Evolutionary conservation across 2,329 filamentous ascomycete genomes (phyloP), one percentile per base, ranked within the genome.

Genomic region (Onygenales sp.): DNA sequence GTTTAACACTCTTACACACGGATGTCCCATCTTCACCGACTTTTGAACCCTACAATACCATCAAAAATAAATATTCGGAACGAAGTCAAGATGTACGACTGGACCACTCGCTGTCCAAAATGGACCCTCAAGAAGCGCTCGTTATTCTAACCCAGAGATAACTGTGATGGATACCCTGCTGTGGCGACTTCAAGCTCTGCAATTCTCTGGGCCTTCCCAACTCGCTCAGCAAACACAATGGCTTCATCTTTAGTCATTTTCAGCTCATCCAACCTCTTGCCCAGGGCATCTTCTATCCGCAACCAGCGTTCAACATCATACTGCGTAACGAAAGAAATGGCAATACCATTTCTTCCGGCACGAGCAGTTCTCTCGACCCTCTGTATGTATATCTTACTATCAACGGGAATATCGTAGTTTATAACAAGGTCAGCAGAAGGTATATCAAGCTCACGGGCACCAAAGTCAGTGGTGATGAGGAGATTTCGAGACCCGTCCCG

Each of bases 401-500:
- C 88, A 34, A 83, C 80, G 0, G 89, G 88, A 3, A 95, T 72
- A 64, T 95, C 89, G 59, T 85, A 87, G 71, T 95, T 95, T 60
- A 95, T 69, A 3, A 95, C 87, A 1, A 91, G 73, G 61, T 94
- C 88, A 8, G 95, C 89, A 11, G 83, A 86, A 10, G 89, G 88
- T 48, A 95, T 94, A 73, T 96, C 91, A 7, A 96, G 78, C 75
- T 91, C 91, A 65, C 90, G 83, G 1, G 91, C 87, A 2, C 90
- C 90, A 14, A 95, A 88, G 67, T 95, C 91, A 0, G 90, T 95
- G 10, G 90, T 90, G 3, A 95, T 87, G 3, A 97, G 80, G 39
- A 98, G 91, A 59, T 94, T 83, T 43, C 90, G 79, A n/a, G 80
- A 81, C 6, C 85, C 83, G 2, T 85, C 77, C 52, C 86, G 84